Evolutionary conservation across 1,284 basidiomycete genomes (phyloP), one percentile per base, ranked within the genome.

Genomic region (Ganoderma meredithae): DNA sequence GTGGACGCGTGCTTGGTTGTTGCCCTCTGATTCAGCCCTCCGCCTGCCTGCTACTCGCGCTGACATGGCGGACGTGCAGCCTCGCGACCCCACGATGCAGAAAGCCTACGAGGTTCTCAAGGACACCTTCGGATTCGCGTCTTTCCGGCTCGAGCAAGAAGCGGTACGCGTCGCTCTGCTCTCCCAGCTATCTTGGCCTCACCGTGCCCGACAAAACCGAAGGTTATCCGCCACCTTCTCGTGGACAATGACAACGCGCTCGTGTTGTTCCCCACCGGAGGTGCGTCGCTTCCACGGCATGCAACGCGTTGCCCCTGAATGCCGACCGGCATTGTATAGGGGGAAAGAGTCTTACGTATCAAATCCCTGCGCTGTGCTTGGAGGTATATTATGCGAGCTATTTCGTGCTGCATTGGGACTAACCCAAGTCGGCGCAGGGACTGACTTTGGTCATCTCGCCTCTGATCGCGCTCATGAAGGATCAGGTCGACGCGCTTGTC

Each of bases 401-500:
- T 63, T 44, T 25, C 25, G 22, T 39, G 17, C 6, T n/a, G 36
- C 1, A 27, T 17, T 25, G 17, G n/a, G 27, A n/a, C 19, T 59
- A 8, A 70, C 39, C 13, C 60, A 52, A 36, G 17, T 17, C 17
- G 59, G 84, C 83, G 1, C 74, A 81, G 71, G 88, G 88, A 3
- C 81, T 93, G 22, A 92, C 91, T 0, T 83, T 93, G 56, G 91
- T 93, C 63, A 83, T 94, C 19, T 91, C 89, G 4, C 64, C 97
- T 1, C 86, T 99, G 13, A 85, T 97, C 52, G 93, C 96, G 2
- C 86, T 99, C 60, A 99, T 99, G 86, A 88, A 90, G 47, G 97
- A 99, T 77, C 98, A 99, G 80, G 94, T 96, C n/a, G 82, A 87
- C 13, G 87, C 90, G 47, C 83, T 99, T n/a, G 82, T 85, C 60